phyloP scores from a whole-genome alignment of 2,329 filamentous ascomycete genomes.

The Trichoderma sp. region DNA sequence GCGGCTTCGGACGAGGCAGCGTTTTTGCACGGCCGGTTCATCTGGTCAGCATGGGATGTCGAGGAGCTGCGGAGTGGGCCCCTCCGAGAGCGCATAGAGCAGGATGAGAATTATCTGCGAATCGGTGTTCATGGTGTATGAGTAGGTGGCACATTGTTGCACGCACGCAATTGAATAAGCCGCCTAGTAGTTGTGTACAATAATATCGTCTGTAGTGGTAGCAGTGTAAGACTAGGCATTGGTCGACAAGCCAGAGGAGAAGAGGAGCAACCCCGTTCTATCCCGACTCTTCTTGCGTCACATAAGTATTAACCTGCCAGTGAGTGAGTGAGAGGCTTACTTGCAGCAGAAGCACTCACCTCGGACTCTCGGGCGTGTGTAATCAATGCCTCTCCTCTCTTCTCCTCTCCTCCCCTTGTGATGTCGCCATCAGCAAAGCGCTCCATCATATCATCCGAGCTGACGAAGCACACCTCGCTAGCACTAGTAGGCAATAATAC shows the following conservation, averaged over 20 bases:
- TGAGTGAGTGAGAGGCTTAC: background rate
- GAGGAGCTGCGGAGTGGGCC: constrained; percentile 38
- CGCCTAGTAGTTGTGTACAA: background rate
- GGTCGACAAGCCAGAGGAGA: background rate
- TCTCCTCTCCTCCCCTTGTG: background rate
- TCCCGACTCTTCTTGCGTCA: background rate
- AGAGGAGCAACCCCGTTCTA: background rate
- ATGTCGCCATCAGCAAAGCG: background rate
- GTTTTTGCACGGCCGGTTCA: constrained; percentile 45
- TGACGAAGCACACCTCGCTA: background rate
- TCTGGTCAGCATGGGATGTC: constrained; percentile 51
- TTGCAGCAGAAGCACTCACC: background rate
- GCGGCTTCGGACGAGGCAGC: constrained; percentile 39
- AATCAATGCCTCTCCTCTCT: background rate
- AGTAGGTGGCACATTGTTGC: background rate
- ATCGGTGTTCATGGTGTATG: constrained; percentile 15
- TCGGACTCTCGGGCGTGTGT: background rate
- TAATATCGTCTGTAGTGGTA: background rate
- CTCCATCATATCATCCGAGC: background rate
- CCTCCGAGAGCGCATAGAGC: constrained; percentile 18
- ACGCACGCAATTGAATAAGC: background rate
- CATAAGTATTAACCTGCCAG: background rate
- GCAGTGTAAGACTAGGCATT: background rate
- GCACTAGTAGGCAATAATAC: background rate
- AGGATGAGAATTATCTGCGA: background rate